A percentile compares a stretch with the other conserved stretches of the same genome.
These are phyloP conservation scores for Suillus sp. DNA, from an alignment of 768 basidiomycete species.

Conservation along the genomic window DNA sequence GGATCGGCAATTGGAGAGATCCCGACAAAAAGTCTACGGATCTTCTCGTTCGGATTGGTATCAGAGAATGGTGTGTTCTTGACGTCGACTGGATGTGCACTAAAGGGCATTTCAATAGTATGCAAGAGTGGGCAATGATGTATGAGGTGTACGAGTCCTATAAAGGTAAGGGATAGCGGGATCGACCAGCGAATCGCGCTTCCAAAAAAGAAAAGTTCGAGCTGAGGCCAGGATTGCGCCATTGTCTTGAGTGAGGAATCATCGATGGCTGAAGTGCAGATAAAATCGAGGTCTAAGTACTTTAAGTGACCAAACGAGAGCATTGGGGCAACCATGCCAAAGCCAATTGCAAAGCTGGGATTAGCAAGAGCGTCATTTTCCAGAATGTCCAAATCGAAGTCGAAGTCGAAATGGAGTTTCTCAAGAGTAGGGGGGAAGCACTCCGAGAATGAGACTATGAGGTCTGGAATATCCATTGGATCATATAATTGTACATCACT, in stretches of 20 bases:
- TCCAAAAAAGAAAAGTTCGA: not conserved
- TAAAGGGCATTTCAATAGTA: not conserved
- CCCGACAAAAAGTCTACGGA: not conserved
- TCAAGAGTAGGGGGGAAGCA: not conserved
- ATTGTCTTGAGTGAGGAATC: not conserved
- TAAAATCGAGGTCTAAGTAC: not conserved
- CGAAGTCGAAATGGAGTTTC: not conserved
- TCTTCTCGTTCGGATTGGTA: not conserved
- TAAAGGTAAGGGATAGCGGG: not conserved
- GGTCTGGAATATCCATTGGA: not conserved
- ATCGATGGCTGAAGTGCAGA: not conserved
- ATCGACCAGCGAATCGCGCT: not conserved
- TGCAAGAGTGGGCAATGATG: not conserved
- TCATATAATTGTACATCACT: not conserved
- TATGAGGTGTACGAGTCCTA: not conserved
- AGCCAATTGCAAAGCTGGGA: not conserved
- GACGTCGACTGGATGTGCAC: not conserved
- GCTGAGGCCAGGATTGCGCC: not conserved
- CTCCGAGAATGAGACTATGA: not conserved
- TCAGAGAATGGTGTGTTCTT: not conserved
- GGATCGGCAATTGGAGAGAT: not conserved
- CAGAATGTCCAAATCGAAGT: rapidly evolving
- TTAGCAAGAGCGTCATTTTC: not conserved
- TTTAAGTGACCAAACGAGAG: not conserved
- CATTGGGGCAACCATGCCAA: not conserved